A percentile compares a stretch with the other conserved stretches of the same genome.
phyloP scores from a whole-genome alignment of 177 flowering plant genomes.

The Vitis hybrid region DNA sequence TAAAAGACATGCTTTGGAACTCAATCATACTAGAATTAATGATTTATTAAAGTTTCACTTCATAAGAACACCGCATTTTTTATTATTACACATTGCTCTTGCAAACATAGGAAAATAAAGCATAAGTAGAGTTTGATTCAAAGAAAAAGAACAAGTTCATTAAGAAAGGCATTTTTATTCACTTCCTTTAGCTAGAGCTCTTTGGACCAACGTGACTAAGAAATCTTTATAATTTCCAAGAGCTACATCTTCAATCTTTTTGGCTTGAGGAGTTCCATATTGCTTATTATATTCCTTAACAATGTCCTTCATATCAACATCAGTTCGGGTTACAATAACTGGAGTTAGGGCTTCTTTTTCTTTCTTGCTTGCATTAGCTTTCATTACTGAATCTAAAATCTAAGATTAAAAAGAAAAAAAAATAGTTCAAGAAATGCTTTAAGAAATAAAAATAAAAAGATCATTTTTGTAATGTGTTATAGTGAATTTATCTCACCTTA shows the following conservation, averaged over 20 bases:
- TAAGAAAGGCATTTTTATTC: too few species aligned
- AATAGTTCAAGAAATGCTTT: background rate
- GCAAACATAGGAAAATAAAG: too few species aligned
- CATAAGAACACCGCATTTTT: too few species aligned
- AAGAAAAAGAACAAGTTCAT: too few species aligned
- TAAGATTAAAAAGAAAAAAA: conserved; percentile 35
- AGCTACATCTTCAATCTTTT: conserved; percentile 46
- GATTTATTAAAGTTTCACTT: too few species aligned
- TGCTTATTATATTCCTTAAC: conserved; percentile 40
- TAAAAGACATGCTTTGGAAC: too few species aligned
- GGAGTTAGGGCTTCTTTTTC: conserved; percentile 60
- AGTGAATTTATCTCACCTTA: conserved; percentile 34
- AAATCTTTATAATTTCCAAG: conserved; percentile 72
- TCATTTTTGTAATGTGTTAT: too few species aligned
- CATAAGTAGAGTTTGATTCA: too few species aligned
- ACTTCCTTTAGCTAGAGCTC: conserved; percentile 16
- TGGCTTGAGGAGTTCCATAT: conserved; percentile 41
- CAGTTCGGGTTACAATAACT: conserved; percentile 62
- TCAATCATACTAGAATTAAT: too few species aligned
- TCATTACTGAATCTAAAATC: conserved; percentile 27
- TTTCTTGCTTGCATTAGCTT: conserved; percentile 39
- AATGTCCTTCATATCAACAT: conserved; percentile 55
- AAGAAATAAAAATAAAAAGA: background rate
- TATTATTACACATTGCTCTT: too few species aligned
- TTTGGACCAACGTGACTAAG: conserved; percentile 57